Base-by-base conservation (phyloP, 108 stramenopile species). In the Cylindrotheca closterium region DNA sequence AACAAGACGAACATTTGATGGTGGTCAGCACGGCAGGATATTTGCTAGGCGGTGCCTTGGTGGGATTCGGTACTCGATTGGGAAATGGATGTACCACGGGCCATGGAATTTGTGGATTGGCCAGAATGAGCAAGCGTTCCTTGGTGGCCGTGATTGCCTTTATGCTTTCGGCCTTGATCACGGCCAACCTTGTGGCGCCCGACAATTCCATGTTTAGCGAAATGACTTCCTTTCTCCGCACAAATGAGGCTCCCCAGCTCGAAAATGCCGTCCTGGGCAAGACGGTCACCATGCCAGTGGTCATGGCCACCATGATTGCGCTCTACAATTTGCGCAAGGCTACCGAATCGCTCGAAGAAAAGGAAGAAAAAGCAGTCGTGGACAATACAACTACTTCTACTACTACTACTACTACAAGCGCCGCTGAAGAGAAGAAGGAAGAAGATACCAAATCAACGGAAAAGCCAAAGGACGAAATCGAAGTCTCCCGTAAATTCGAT, bases 11-110 rank as follows among this genome's bases (percentile, higher is more conserved):
- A 28, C 54, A 19, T 21, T 57, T 53, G 5, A 55, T 46, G 4
- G 58, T 63, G 5, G 28, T 63, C 0, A 68, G 67, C 31, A 8
- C 52, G 3, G 51, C 73, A 1, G 89, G 70, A 2, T 87, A 81
- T 52, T 27, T 78, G 30, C 3, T 85, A 19, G 81, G 72, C 10
- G 90, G 90, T 27, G 74, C 88, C 30, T 75, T 82, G 19, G 87
- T 92, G 4, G 90, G 90, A 22, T 81, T 88, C 48, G 87, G 87
- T 21, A 88, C 87, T 15, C 67, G 70, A 53, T 67, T 88, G 23
- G 81, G 87, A 10, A 92, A 88, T 60, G 90, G 87, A 21, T 92
- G 87, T 52, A 88, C 90, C 3, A 70, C 83, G 10, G 88, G 85
- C 8, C 84, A 85, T 58, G 85, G 87, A 31, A 60, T 66, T 23